A percentile compares a stretch with the other conserved stretches of the same genome.
phyloP scores from a whole-genome alignment of 1,284 basidiomycete genomes.

The Ustilago curta region DNA sequence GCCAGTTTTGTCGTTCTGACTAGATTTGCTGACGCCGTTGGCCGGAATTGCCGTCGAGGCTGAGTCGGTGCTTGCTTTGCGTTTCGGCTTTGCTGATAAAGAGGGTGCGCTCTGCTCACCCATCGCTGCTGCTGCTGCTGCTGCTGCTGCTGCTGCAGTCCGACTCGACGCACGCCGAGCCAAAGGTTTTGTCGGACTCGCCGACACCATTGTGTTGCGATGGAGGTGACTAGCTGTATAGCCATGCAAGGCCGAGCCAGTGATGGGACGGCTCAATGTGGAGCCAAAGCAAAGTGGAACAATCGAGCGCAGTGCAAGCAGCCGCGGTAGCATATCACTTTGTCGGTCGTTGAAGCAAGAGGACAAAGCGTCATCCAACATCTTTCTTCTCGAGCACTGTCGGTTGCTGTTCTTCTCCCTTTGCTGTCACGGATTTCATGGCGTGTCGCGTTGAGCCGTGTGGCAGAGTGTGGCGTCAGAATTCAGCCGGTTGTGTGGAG shows the following conservation, averaged over 20 bases:
- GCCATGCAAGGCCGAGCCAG: not conserved
- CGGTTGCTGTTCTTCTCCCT: not conserved
- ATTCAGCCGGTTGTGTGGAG: constrained; percentile 14
- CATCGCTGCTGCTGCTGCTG: too few relatives aligned
- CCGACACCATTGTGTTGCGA: constrained; percentile 15
- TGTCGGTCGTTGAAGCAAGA: not conserved
- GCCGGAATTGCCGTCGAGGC: constrained; percentile 1
- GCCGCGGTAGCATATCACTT: not conserved
- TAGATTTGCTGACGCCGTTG: too few relatives aligned
- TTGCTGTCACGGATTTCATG: too few relatives aligned
- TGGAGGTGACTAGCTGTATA: not conserved
- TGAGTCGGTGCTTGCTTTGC: constrained; percentile 20
- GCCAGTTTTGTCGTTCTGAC: not conserved
- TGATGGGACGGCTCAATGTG: not conserved
- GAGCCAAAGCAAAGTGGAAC: not conserved
- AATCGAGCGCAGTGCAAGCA: not conserved
- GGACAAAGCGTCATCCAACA: not conserved
- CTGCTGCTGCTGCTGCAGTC: too few relatives aligned
- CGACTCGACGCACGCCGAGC: constrained; percentile 25
- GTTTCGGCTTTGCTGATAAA: constrained; percentile 29
- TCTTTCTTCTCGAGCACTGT: not conserved
- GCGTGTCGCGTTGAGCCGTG: constrained; percentile 45
- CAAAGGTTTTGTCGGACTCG: constrained; percentile 4
- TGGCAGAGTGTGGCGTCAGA: constrained; percentile 6
- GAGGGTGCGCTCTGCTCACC: not conserved